Evolutionary conservation across 371 early-diverging fungal genomes (phyloP), one percentile per base, ranked within the genome.

Genomic region (Rhizopus arrhizus): DNA sequence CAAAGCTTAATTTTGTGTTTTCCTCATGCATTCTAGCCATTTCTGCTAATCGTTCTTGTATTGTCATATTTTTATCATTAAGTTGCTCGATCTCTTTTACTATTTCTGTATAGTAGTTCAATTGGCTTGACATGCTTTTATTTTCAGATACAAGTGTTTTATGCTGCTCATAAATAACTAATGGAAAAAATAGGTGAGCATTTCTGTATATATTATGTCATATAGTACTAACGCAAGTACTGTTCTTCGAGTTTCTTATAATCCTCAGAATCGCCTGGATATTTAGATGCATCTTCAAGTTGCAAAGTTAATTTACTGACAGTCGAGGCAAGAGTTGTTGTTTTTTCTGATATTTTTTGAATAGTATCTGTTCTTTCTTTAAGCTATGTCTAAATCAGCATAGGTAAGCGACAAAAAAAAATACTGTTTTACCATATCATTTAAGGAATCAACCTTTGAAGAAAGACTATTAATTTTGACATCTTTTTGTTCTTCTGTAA

Each of bases 91-190:
- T 75, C 75, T 46, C 70, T 60, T 45, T 70, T 69, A 54, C 48
- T 29, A 71, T 61, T 35, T 73, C 66, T 40, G 73, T 69, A 53
- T 61, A 69, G 41, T 75, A 75, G 16, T 64, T 67, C 31, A 73
- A 66, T 11, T 78, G 71, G 0, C 64, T 38, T 22, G 53, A 56
- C 46, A 75, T 41, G 29, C 71, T 65, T 31, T 58, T 36, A 28
- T 71, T 75, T 47, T 77, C 53, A 8, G 53, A 46, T 53, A 58
- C 40, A 29, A 58, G 43, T 22, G 38, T 46, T 53, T 53, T 33
- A 32, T 56, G 22, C 38, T 46, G 11, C 35, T 56, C 55, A 53
- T 10, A 31, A 22, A 34, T 9, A 33, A 4, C 28, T 13, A 13
- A 38, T 13, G 3, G 5, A 38, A 3, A 5, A 38, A 38, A 38